A percentile compares a stretch with the other conserved stretches of the same genome.
These are phyloP conservation scores for Azolla pinnata DNA, from an alignment of 75 land plant species.

Conservation along the genomic window DNA sequence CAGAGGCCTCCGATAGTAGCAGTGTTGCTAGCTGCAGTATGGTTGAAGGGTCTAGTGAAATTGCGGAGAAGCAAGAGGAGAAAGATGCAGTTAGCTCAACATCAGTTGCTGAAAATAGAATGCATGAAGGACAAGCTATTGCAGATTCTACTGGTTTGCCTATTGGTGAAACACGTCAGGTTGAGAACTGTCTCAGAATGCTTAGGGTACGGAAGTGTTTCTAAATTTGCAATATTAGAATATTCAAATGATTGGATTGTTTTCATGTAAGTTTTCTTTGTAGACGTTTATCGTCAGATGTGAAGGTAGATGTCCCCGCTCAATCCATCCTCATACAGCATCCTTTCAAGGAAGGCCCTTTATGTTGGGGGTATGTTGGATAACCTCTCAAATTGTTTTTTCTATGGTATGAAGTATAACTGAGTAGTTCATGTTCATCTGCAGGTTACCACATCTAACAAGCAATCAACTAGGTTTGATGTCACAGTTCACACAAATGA, in stretches of 20 bases:
- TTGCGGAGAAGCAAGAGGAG: neutral
- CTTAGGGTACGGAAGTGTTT: constrained; percentile 9
- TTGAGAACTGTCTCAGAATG: constrained; percentile 20
- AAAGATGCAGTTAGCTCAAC: neutral
- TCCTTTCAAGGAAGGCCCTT: constrained; percentile 28
- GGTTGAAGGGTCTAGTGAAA: constrained; percentile 11
- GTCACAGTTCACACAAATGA: constrained; percentile 24
- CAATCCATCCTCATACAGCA: constrained; percentile 25
- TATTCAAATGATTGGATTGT: neutral
- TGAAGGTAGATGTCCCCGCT: constrained; percentile 24
- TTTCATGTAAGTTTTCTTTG: constrained; percentile 5
- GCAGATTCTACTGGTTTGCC: neutral
- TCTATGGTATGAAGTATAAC: neutral
- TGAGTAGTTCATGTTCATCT: neutral
- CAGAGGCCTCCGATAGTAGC: constrained; percentile 3
- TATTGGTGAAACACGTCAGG: constrained; percentile 12
- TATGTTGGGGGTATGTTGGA: constrained; percentile 18
- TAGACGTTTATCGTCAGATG: constrained; percentile 25
- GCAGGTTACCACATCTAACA: constrained; percentile 24
- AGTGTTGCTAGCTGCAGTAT: constrained; percentile 8
- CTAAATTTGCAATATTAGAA: neutral
- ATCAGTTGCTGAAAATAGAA: no score
- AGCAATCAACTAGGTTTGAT: constrained; percentile 28
- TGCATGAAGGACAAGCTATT: neutral
- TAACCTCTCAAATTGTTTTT: neutral